Evolutionary conservation across 805 yeast genomes (phyloP).

Genomic region (Lipomyces spencermartinsiae): DNA sequence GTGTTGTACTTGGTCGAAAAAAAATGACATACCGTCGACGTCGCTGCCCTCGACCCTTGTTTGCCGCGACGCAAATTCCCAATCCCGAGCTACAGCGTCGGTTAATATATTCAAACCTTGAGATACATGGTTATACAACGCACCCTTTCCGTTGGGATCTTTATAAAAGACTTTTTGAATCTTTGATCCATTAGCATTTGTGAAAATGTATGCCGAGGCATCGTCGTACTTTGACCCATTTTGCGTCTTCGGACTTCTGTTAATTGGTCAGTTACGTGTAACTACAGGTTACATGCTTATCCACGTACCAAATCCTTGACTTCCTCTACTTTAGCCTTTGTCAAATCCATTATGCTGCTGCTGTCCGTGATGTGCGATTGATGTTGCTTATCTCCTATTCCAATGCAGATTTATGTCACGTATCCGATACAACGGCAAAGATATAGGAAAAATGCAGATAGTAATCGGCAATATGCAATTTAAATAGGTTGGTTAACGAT

Average conservation of each 20-base stretch:
- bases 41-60: slow-evolving; percentile 69
- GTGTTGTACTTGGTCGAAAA: neutral
- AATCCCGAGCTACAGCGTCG: slow-evolving; percentile 56
- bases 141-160: slow-evolving; percentile 70
- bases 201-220: neutral
- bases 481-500: neutral
- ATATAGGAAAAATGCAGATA: neutral
- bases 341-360: slow-evolving; percentile 8
- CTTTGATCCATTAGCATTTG: slow-evolving; percentile 40
- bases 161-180: slow-evolving; percentile 68
- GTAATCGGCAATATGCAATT: neutral
- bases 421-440: neutral
- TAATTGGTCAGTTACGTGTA: neutral
- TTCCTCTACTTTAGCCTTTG: slow-evolving; percentile 30
- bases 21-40: slow-evolving; percentile 64
- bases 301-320: slow-evolving; percentile 31
- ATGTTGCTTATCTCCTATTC: neutral
- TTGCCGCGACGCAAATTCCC: slow-evolving; percentile 89
- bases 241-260: slow-evolving; percentile 55
- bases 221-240: slow-evolving; percentile 60
- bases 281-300: neutral
- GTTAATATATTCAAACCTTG: slow-evolving; percentile 1
- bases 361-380: neutral
- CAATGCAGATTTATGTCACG: neutral
- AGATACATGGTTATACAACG: neutral